Percentiles rank a stretch among this genome's conserved stretches.
Evolutionary conservation across 2,329 filamentous ascomycete genomes (phyloP).

Genomic region (Epichloe bromicola): DNA sequence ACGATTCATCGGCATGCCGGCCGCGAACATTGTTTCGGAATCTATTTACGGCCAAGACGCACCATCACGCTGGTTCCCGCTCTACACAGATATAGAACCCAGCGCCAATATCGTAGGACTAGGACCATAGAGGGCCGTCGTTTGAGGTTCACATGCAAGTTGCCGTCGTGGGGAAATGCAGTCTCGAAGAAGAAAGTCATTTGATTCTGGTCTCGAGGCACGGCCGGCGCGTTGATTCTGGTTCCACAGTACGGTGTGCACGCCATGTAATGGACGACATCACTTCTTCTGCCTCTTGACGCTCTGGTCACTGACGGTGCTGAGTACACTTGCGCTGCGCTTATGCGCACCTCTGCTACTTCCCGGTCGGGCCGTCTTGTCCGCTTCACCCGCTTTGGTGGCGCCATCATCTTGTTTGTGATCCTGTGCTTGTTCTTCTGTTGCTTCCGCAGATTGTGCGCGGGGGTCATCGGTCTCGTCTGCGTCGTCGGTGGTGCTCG

Average conservation of each 20-base stretch:
- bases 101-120: no score
- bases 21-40: no score
- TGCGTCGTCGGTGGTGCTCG: conserved; percentile 4
- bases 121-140: no score
- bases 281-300: conserved; percentile 43
- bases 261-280: neutral
- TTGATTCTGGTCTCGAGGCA: neutral
- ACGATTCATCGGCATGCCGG: no score
- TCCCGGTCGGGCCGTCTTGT: conserved; percentile 20
- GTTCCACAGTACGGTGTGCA: conserved; percentile 11
- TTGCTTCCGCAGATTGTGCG: conserved; percentile 7
- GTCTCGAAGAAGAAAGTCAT: no score
- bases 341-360: conserved; percentile 44
- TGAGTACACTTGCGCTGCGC: conserved; percentile 72
- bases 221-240: conserved; percentile 9
- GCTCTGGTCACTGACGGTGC: conserved; percentile 52
- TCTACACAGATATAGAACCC: no score
- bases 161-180: no score
- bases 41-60: no score
- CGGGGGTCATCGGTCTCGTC: conserved; percentile 2
- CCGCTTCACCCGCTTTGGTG: conserved; percentile 10
- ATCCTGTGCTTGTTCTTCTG: conserved; percentile 1
- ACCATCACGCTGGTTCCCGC: no score
- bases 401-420: neutral
- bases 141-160: no score